phyloP scores from a whole-genome alignment of 331 rosid genomes.

The Rosa hybrid region DNA sequence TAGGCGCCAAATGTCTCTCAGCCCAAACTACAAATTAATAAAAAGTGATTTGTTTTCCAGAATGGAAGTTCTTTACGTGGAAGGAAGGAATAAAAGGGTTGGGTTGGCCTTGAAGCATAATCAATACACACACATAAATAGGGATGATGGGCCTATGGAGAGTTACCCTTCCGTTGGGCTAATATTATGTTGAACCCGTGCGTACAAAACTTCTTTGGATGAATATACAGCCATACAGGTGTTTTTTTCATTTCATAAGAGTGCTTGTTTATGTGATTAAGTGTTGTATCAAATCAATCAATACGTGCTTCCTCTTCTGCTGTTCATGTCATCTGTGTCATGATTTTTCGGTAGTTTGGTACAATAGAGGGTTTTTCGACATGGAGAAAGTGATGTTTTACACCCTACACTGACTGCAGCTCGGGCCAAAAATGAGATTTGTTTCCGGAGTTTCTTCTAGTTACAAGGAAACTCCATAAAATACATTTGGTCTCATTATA shows the following conservation, averaged over 20 bases:
- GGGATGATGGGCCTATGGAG: conserved; percentile 28
- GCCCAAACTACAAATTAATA: conserved; percentile 7
- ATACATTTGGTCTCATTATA: background rate
- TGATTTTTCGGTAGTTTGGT: background rate
- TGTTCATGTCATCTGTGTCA: background rate
- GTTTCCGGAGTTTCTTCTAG: background rate
- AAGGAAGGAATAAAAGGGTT: conserved; percentile 68
- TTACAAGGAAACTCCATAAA: background rate
- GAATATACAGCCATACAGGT: no score
- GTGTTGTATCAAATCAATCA: background rate
- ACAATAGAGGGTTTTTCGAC: background rate
- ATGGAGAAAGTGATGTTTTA: background rate
- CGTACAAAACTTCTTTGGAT: background rate
- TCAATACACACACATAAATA: conserved; percentile 41
- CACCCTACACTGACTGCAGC: background rate
- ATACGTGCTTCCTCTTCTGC: background rate
- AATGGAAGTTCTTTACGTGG: conserved; percentile 59
- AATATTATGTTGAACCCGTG: background rate
- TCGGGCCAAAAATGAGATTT: background rate
- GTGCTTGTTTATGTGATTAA: background rate
- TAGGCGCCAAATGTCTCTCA: conserved; percentile 52
- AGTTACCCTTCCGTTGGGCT: conserved; percentile 26
- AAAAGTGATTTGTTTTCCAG: conserved; percentile 10
- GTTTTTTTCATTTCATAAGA: background rate
- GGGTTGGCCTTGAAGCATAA: conserved; percentile 81